Base-by-base conservation (phyloP, 257 asterid species). In the Buddleja alternifolia region DNA sequence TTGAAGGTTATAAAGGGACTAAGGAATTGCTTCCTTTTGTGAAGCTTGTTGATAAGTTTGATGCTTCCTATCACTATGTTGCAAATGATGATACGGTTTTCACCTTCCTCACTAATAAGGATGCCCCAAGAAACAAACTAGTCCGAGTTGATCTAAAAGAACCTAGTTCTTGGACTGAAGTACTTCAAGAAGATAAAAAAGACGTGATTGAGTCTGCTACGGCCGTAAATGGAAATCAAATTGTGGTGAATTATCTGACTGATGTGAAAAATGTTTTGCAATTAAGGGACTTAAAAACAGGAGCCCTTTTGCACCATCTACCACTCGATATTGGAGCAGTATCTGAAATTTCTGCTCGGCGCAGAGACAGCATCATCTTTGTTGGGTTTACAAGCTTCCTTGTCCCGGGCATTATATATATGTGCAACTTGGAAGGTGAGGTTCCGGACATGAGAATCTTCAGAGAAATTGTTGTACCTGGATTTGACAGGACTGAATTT, bases 261-360 rank as follows among this genome's bases (percentile, higher is more conserved):
- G 99, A 94, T 65, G 99, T 91, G 44, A 94, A 94, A 67, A 86
- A 89, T 74, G 86, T 91, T 71, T 61, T 94, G 83, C 97, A 94
- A 85, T 63, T 91, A 64, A 80, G 95, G 79, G 96, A 91, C 80
- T 82, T 94, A 81, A 75, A 75, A 70, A 84, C 97, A 19, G 97
- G 97, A 12, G 45, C 63, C 37, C 79, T 91, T 60, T 71, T 91
- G 63, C 96, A 86, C 77, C 80, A 72, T 70, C 77, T 94, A 70
- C 90, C 90, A 9, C 78, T 94, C 59, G 97, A 91, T 57, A 94
- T 94, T 58, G 99, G 99, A 45, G 44, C 95, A 7, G 96, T 91
- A 4, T 79, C 84, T 41, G 88, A 76, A 3, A 73, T 91, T 76
- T 89, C 96, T 52, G 82, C 86, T 73, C 80, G 93, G 39, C 89